A percentile compares a stretch with the other conserved stretches of the same genome.
Evolutionary conservation across 371 early-diverging fungal genomes (phyloP).

Genomic region (Thermomucor indicae-seudaticae): DNA sequence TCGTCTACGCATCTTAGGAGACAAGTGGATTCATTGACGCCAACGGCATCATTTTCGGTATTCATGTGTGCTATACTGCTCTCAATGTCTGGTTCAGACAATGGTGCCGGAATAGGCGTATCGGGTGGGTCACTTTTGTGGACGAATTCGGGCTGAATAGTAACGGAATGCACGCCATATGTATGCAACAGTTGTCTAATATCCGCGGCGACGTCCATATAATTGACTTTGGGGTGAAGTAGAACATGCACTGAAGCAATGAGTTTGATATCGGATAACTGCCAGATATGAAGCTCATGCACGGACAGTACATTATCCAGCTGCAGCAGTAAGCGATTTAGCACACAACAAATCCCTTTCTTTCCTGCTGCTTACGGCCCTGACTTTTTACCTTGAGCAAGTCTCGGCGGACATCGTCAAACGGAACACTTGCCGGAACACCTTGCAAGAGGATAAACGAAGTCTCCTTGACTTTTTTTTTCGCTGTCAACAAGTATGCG

Average conservation of each 20-base stretch:
- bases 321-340: constrained; percentile 10
- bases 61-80: background rate
- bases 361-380: background rate
- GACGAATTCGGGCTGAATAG: constrained; percentile 86
- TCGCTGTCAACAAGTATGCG: too few species aligned
- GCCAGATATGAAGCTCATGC: constrained; percentile 96
- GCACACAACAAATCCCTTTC: too few species aligned
- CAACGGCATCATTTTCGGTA: background rate
- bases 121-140: background rate
- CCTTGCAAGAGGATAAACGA: constrained; percentile 84
- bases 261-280: constrained; percentile 79
- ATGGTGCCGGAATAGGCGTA: background rate
- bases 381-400: constrained; percentile 29
- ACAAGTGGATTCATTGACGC: constrained; percentile 9
- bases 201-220: constrained; percentile 60
- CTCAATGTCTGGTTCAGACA: background rate
- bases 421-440: constrained; percentile 64
- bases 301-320: constrained; percentile 67
- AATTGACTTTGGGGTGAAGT: constrained; percentile 49
- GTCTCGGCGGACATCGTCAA: constrained; percentile 63
- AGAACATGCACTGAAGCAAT: constrained; percentile 84
- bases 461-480: constrained; percentile 76
- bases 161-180: constrained; percentile 83
- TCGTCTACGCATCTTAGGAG: constrained; percentile 21
- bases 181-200: constrained; percentile 74